These are phyloP conservation scores for Gynochthodes officinalis DNA, from an alignment of 257 asterid genomes.

Conservation along the genomic window DNA sequence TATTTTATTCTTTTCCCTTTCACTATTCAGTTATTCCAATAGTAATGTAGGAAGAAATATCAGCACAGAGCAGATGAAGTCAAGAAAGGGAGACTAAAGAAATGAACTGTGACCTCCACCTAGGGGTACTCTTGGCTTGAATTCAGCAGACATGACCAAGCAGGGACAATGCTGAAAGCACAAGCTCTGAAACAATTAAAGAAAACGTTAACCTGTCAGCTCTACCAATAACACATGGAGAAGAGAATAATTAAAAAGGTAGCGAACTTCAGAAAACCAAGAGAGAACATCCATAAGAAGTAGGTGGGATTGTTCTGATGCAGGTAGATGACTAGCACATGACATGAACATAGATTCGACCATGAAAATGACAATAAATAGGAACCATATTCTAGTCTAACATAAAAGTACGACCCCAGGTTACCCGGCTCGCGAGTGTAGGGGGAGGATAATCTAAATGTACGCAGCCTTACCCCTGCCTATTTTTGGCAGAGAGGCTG, in stretches of 20 bases:
- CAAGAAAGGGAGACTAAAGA: conserved; percentile 24
- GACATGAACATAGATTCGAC: not conserved
- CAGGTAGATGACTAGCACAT: not conserved
- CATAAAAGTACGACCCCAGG: too few species aligned
- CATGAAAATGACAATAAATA: not conserved
- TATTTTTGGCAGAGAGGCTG: too few species aligned
- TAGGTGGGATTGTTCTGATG: too few species aligned
- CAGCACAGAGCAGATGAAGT: not conserved
- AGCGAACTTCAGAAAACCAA: not conserved
- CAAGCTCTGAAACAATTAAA: conserved; percentile 45
- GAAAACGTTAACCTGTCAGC: conserved; percentile 13
- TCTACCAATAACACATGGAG: not conserved
- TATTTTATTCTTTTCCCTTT: too few species aligned
- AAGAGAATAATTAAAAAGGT: not conserved
- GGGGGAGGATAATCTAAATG: too few species aligned
- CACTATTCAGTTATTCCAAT: too few species aligned
- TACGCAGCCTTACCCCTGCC: too few species aligned
- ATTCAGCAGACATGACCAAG: conserved; percentile 45
- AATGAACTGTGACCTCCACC: conserved; percentile 77
- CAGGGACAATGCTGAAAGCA: conserved; percentile 64
- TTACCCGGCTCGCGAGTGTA: too few species aligned
- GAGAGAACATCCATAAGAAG: too few species aligned
- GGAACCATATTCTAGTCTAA: not conserved
- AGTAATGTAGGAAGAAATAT: too few species aligned
- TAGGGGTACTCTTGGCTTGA: conserved; percentile 67